Evolutionary conservation across 2,329 filamentous ascomycete species (phyloP), one percentile per base, ranked within the genome.

Genomic region (Daldinia sp.): DNA sequence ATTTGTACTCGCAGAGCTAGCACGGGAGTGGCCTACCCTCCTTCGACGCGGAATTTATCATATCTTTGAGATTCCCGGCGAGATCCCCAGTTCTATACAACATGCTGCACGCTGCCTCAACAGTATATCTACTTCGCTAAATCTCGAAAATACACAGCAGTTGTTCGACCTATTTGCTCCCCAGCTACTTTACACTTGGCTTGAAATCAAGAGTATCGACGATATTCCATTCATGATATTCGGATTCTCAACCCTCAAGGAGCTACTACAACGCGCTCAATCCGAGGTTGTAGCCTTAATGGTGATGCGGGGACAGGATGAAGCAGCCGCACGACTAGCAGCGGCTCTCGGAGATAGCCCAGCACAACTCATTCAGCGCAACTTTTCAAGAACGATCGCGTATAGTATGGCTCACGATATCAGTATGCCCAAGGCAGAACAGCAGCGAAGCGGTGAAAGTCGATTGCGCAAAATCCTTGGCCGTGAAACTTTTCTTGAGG

Each of bases 181-280:
- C 1, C 95, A 99, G 72, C 82, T 99, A 5, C 80, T 98, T 2
- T 97, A 92, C 73, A 97, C 93, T 0, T 99, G 94, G 94, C 85
- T 96, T 3, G 87, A 92, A 64, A 79, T 79, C 0, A 85, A 90
- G 61, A 77, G 80, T 1, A 80, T 97, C 6, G 81, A 85, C n/a
- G 82, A 87, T 3, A 91, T 99, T 49, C 94, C 95, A 0, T 97
- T 86, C 72, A 80, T 83, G n/a, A 91, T 95, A 1, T 99, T 99
- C 75, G 90, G 89, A 1, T 99, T 96, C 72, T 61, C 77, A 1
- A 86, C 78, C 13, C 82, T 98, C 1, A 75, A 82, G 15, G 88
- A 92, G 3, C 83, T 99, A 53, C 76, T 97, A 2, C 73, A 77
- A 4, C 87, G 91, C 61, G 87, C 91, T 4, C 87, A 93, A 73